These are phyloP conservation scores for Neurospora sp. DNA, from an alignment of 2,329 filamentous ascomycete species.

Conservation along the genomic window DNA sequence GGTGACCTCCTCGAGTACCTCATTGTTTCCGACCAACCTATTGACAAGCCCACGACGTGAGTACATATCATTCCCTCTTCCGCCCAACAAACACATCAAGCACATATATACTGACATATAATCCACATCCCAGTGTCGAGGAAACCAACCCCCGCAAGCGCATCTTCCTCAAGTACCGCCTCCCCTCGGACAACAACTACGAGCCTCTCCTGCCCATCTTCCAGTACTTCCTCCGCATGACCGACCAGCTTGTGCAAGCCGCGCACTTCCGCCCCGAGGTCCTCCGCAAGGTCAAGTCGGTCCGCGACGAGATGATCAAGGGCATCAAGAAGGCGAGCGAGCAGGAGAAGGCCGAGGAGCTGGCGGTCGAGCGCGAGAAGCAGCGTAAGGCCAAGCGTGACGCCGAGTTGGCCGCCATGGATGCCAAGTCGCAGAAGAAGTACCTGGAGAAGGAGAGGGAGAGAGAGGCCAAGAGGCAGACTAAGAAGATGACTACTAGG, in stretches of 20 bases:
- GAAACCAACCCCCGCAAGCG: slow-evolving; percentile 82
- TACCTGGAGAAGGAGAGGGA: slow-evolving; percentile 73
- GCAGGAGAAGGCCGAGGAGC: slow-evolving; percentile 71
- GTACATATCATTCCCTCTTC: slow-evolving; percentile 21
- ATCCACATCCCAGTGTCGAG: slow-evolving; percentile 53
- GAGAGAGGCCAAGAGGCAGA: slow-evolving; percentile 52
- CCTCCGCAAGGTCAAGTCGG: slow-evolving; percentile 68
- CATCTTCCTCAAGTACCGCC: slow-evolving; percentile 66
- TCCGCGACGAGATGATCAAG: slow-evolving; percentile 70
- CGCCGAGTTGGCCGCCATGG: slow-evolving; percentile 64
- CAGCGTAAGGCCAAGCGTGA: slow-evolving; percentile 86
- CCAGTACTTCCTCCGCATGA: slow-evolving; percentile 71
- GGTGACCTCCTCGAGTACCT: slow-evolving; percentile 79
- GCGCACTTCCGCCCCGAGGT: slow-evolving; percentile 90
- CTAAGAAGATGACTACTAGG: slow-evolving; percentile 46
- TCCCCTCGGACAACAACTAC: slow-evolving; percentile 56
- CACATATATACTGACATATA: neutral
- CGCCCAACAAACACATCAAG: neutral
- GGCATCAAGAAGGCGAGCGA: slow-evolving; percentile 74
- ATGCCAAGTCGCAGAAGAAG: slow-evolving; percentile 78
- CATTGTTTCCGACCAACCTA: slow-evolving; percentile 80
- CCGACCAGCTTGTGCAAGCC: slow-evolving; percentile 65
- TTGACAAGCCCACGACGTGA: slow-evolving; percentile 77
- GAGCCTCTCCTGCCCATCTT: slow-evolving; percentile 63
- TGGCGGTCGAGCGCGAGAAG: slow-evolving; percentile 60